phyloP scores from a whole-genome alignment of 2,329 filamentous ascomycete species.

The Phyllosticta capitalensis region DNA sequence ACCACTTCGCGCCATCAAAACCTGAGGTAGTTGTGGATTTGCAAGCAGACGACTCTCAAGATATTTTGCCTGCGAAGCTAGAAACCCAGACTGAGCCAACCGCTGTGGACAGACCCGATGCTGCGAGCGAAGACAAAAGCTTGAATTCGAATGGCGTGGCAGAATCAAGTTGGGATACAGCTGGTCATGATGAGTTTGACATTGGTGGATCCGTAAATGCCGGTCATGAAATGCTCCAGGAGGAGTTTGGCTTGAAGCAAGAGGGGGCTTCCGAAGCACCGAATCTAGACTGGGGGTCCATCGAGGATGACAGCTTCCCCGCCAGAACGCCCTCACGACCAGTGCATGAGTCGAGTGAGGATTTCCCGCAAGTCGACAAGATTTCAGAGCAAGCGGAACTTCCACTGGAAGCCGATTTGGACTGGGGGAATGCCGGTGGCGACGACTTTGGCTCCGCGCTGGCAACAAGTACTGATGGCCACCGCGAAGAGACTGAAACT shows the following conservation, averaged over 20 bases:
- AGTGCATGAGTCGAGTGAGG: not conserved
- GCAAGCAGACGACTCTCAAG: not conserved
- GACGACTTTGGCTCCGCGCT: conserved; percentile 8
- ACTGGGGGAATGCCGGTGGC: conserved; percentile 13
- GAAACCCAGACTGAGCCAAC: not conserved
- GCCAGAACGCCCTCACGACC: not conserved
- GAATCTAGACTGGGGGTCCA: conserved; percentile 26
- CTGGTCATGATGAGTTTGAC: not conserved
- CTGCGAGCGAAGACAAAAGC: not conserved
- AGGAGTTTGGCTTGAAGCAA: not conserved
- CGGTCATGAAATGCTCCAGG: not conserved
- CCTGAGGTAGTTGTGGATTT: not conserved
- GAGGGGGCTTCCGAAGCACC: conserved; percentile 13
- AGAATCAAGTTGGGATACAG: not conserved
- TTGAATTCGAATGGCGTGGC: not conserved
- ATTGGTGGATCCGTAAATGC: not conserved
- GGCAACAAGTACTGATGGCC: not conserved
- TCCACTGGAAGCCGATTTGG: conserved; percentile 7
- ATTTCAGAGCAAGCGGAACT: conserved; percentile 13
- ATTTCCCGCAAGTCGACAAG: not conserved
- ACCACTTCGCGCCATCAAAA: not conserved
- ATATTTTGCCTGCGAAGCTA: not conserved
- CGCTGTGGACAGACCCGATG: not conserved
- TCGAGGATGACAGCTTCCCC: conserved; percentile 23
- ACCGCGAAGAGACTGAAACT: not conserved